Percentiles rank a stretch among this genome's conserved stretches.
phyloP scores from a whole-genome alignment of 257 asterid species.

The Solanum bulbocastanum region DNA sequence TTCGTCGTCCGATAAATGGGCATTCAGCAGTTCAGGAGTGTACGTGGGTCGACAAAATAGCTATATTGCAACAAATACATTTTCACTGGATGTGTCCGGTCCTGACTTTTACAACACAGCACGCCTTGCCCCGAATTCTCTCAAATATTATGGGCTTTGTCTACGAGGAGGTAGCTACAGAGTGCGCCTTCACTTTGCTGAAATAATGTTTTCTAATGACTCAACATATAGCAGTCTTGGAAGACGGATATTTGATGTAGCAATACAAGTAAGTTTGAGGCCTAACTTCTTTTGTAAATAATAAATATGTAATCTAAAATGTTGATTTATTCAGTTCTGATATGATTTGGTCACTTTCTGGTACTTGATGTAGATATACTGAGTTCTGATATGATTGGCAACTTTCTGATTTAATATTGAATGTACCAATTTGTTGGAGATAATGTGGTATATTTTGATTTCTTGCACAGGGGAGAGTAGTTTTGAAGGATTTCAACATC shows the following conservation, averaged over 20 bases:
- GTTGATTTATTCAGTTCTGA: not conserved
- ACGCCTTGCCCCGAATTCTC: conserved; percentile 63
- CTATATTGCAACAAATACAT: conserved; percentile 12
- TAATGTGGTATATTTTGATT: not conserved
- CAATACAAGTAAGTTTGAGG: conserved; percentile 61
- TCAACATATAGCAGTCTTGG: conserved; percentile 58
- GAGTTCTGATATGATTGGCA: not conserved
- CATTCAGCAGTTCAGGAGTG: conserved; percentile 65
- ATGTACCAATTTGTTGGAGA: not conserved
- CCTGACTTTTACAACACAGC: conserved; percentile 54
- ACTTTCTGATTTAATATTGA: not conserved
- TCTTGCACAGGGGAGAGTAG: conserved; percentile 59
- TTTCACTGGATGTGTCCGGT: conserved; percentile 13
- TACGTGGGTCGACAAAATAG: not conserved
- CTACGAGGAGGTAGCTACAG: conserved; percentile 73
- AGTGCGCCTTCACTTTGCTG: conserved; percentile 92
- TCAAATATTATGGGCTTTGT: conserved; percentile 70
- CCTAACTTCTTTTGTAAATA: not conserved
- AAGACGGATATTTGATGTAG: conserved; percentile 69
- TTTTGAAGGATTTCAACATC: conserved; percentile 51
- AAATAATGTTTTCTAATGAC: conserved; percentile 50
- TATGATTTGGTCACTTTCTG: not conserved
- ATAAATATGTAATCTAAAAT: not conserved
- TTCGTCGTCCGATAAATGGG: conserved; percentile 44
- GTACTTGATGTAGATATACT: not conserved